Evolutionary conservation across 2,329 filamentous ascomycete genomes (phyloP), one percentile per base, ranked within the genome.

Genomic region (Xenosphaeropsis pyriputrescens): DNA sequence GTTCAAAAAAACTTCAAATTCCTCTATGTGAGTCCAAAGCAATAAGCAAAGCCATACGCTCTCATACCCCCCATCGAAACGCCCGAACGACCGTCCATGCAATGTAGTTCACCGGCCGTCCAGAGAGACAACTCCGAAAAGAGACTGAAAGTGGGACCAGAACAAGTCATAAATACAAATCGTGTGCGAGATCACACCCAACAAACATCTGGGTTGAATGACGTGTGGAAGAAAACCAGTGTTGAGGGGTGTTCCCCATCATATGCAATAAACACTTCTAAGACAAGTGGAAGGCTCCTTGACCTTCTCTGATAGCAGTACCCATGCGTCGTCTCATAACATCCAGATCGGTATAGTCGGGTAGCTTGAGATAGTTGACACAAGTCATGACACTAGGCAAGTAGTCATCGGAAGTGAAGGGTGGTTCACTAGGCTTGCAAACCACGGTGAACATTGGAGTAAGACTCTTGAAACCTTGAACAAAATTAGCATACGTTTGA

Each of bases 361-460:
- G 91, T 53, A 98, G 71, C 62, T 98, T 98, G 51, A 98, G 75
- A 57, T 98, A 98, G 60, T 98, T 98, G 60, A 94, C 91, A 57
- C 93, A 98, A 9, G 93, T 98, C 93, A 98, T 98, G 57, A 98
- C 93, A 56, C 88, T 96, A 11, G 93, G 91, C n/a, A 98, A 71
- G 53, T 96, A 98, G 62, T 98, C 91, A 54, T 98, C 91, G 4
- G 89, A 89, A 3, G 79, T 81, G 57, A 88, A 91, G 2, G 91
- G 91, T 13, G 85, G 77, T 55, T 98, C 91, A 58, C 85, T 93
- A n/a, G 89, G 89, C 60, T 95, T 95, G 70, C 91, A 96, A 32
- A 98, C 91, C 44, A 98, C 91, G 3, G 91, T 98, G 57, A 98
- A 96, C 79, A 96, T 95, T 15, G 91, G 91, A 2, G 86, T 96